Evolutionary conservation across 2,329 filamentous ascomycete genomes (phyloP), one percentile per base, ranked within the genome.

Genomic region (Boeremia lycopersici): DNA sequence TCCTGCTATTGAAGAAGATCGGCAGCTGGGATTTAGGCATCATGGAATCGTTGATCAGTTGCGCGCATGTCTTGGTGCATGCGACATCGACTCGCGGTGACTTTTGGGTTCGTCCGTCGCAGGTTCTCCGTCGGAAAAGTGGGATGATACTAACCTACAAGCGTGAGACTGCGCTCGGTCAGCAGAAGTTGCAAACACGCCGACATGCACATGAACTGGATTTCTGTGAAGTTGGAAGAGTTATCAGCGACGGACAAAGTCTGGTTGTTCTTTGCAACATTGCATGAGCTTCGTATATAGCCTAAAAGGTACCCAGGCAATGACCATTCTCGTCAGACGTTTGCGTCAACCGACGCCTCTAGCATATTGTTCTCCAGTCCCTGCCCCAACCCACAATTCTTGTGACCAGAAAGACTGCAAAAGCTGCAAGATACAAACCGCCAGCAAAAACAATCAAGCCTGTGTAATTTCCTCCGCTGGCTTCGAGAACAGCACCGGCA

Each of bases 401-500:
- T 2, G 62, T 53, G 8, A 56, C 19, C 11, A 59, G 15, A 25
- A 65, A 66, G 10, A 59, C 59, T 10, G 51, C 4, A 19, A 63
- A 58, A 1, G 62, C 57, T 10, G 61, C 59, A 9, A 60, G 48
- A 46, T 66, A 68, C 6, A 61, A 45, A 1, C 59, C 56, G 6
- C 62, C 62, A 17, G 57, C 59, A 35, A 67, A 65, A 1, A 62
- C n/a, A 9, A 67, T 67, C 50, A 68, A 39, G 0, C 63, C 62
- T 2, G 48, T 42, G 28, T 61, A 68, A 10, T 53, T 39, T 6
- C 63, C 63, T 6, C 61, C 57, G 15, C 53, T 36, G 1, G 51
- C 58, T 13, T 60, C 45, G 6, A 68, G 36, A 11, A 71, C 64
- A 1, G 67, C 69, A 10, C 88, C 88, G 9, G 81, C 87, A 62